Base-by-base conservation (phyloP, 2,329 filamentous ascomycete genomes). In the Cercospora zeae-maydis region DNA sequence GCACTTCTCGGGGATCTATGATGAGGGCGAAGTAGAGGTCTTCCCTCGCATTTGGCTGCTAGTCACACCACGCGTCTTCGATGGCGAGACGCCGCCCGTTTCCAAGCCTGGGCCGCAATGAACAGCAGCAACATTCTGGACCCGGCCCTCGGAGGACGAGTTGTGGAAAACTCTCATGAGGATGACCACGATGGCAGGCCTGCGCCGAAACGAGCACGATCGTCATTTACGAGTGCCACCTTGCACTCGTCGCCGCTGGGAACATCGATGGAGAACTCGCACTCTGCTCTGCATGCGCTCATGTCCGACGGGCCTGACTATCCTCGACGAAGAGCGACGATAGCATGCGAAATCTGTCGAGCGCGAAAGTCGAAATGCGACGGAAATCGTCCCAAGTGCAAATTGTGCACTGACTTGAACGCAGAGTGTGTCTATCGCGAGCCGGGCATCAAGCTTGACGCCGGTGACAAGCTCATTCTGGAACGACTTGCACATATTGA, bases 341-440 rank as follows among this genome's bases (percentile, higher is more conserved):
- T 75, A 33, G 73, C 73, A 5, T 75, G 73, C 45, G 73, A 74
- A 55, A 70, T 75, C 14, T 75, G 73, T 62, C 68, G 73, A 21
- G 70, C 68, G 52, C 61, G 73, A 16, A 75, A 75, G 61, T 74
- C 71, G 11, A 66, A 72, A 52, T 75, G 73, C 47, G 72, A 75
- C 62, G 73, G 73, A 16, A 67, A 51, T 6, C 87, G 91, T 69
- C 91, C 91, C 49, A 93, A 92, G 76, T 95, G 91, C 79, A 89
- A 91, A 75, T 86, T 95, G 36, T 95, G 91, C 77, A 87, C 88
- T 9, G 91, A 93, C 74, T 81, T 93, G 42, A 89, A 90, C 59
- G 91, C 90, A 49, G 89, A 93, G 66, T 95, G 91, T 76, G 84
- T 93, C 67, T 95, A 95, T 75, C 85, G 91, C 66, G 91, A 95